These are phyloP conservation scores for Acer saccharum DNA, from an alignment of 345 rosid species.

Conservation along the genomic window DNA sequence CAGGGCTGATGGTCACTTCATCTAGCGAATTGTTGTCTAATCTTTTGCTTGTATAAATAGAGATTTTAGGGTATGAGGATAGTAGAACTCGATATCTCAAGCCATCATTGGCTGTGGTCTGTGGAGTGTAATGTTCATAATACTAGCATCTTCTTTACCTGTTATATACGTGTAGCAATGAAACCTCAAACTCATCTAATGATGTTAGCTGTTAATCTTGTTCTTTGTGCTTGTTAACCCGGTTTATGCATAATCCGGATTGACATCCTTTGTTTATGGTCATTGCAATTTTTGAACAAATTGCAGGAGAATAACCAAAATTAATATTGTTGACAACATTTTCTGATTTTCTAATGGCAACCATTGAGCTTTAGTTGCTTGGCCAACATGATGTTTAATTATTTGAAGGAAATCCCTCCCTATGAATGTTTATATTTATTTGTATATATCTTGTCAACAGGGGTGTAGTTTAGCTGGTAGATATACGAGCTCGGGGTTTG, in stretches of 20 bases:
- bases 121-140: not conserved
- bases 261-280: no score
- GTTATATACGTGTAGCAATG: not conserved
- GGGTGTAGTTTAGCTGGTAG: no score
- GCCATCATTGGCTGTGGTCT: not conserved
- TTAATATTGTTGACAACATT: no score
- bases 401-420: not conserved
- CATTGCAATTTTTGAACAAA: no score
- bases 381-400: not conserved
- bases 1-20: slow-evolving; percentile 51
- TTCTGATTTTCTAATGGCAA: not conserved
- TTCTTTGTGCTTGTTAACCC: no score
- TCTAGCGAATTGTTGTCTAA: not conserved
- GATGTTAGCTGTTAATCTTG: not conserved
- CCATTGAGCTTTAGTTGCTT: not conserved
- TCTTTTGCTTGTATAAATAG: slow-evolving; percentile 24
- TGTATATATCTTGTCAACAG: no score
- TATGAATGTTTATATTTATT: not conserved
- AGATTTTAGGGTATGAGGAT: slow-evolving; percentile 18
- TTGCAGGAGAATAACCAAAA: no score
- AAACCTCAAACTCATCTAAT: not conserved
- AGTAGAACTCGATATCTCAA: not conserved
- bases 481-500: no score
- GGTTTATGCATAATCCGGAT: not conserved
- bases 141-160: not conserved